A percentile compares a stretch with the other conserved stretches of the same genome.
Conservation (phyloP, 225 moss, liverwort and hornwort species). For the Neckera pumila region DNA sequence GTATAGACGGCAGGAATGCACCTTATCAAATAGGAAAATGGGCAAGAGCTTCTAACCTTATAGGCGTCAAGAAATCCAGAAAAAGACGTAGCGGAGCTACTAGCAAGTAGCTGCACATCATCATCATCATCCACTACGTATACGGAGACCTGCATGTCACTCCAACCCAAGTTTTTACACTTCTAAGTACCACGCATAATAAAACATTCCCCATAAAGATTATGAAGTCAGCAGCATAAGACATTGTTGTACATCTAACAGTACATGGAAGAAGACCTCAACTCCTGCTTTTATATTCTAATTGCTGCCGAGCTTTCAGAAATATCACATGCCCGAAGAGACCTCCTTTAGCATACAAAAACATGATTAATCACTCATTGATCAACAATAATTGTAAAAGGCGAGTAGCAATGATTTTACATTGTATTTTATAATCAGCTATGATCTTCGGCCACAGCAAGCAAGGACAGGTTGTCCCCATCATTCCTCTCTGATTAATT, state of each 20-base stretch:
- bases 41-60: slow-evolving; percentile 30
- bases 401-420: neutral
- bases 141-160: slow-evolving; percentile 52
- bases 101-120: slow-evolving; percentile 57
- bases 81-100: slow-evolving; percentile 45
- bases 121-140: slow-evolving; percentile 53
- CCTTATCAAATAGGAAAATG: neutral
- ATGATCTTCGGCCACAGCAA: neutral
- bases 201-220: neutral
- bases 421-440: neutral
- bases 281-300: neutral
- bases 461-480: neutral
- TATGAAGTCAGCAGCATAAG: neutral
- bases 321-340: neutral
- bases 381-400: neutral
- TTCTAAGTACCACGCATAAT: neutral
- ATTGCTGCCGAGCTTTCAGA: neutral
- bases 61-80: slow-evolving; percentile 61
- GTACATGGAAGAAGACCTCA: neutral
- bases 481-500: neutral
- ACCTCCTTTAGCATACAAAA: neutral
- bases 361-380: neutral
- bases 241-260: neutral
- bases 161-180: neutral
- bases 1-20: neutral